A percentile compares a stretch with the other conserved stretches of the same genome.
Conservation (phyloP, 2,329 filamentous ascomycete genomes). For the Fusarium nematophilum region DNA sequence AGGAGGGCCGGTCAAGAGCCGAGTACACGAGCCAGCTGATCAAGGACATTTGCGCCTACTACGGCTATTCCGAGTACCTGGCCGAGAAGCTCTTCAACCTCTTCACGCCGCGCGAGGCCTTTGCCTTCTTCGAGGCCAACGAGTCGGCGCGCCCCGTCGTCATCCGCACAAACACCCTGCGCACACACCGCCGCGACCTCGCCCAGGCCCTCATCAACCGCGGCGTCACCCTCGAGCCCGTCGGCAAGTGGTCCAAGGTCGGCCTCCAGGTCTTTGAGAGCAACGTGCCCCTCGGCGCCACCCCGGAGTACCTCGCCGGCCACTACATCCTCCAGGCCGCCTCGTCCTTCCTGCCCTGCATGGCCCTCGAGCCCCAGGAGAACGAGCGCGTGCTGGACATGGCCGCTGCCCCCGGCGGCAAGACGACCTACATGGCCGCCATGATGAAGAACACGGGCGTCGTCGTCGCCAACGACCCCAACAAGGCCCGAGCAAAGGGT, state of each 20-base stretch:
- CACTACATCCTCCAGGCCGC: slow-evolving; percentile 99
- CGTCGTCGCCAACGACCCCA: slow-evolving; percentile 96
- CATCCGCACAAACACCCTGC: slow-evolving; percentile 95
- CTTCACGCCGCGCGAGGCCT: slow-evolving; percentile 92
- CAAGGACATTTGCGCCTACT: slow-evolving; percentile 95
- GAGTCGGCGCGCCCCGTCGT: slow-evolving; percentile 93
- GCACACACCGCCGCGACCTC: slow-evolving; percentile 79
- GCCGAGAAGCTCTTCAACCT: slow-evolving; percentile 95
- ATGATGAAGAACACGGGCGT: slow-evolving; percentile 96
- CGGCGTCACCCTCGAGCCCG: slow-evolving; percentile 93
- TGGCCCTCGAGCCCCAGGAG: slow-evolving; percentile 95
- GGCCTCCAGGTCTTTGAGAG: slow-evolving; percentile 97
- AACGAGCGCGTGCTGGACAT: slow-evolving; percentile 92
- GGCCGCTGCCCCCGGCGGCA: slow-evolving; percentile 95
- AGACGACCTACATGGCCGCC: slow-evolving; percentile 95
- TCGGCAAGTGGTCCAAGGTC: slow-evolving; percentile 99
- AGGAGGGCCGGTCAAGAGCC: slow-evolving; percentile 82
- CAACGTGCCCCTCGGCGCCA: slow-evolving; percentile 86
- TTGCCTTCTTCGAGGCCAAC: slow-evolving; percentile 99
- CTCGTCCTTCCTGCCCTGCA: slow-evolving; percentile 95
- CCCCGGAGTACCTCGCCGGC: slow-evolving; percentile 95
- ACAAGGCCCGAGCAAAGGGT: slow-evolving; percentile 93
- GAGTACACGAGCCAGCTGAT: slow-evolving; percentile 91
- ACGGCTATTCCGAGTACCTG: slow-evolving; percentile 94
- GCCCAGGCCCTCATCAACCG: slow-evolving; percentile 95